A percentile compares a stretch with the other conserved stretches of the same genome.
These are phyloP conservation scores for Setaria italica DNA, from an alignment of 202 grass and related monocot genomes.

Conservation along the genomic window DNA sequence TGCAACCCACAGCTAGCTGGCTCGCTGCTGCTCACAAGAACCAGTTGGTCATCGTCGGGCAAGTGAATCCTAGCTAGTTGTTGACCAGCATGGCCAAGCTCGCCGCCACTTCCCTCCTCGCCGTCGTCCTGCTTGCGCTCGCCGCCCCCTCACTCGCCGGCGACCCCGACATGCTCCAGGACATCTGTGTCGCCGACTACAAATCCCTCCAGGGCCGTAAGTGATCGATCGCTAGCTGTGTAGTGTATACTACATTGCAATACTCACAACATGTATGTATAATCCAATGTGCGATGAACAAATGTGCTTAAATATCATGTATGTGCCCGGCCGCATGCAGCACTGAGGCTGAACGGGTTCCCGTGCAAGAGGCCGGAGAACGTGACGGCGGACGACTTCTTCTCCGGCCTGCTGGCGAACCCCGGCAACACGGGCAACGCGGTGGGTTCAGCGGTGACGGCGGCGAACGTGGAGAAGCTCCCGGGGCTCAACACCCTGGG, in stretches of 20 bases:
- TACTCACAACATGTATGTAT: no score
- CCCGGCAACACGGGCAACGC: conserved; percentile 51
- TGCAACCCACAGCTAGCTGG: not conserved
- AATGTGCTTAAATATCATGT: no score
- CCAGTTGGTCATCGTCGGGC: not conserved
- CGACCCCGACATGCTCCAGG: conserved; percentile 79
- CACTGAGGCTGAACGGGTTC: conserved; percentile 70
- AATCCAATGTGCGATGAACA: no score
- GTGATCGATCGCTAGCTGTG: not conserved
- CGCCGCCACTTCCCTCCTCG: conserved; percentile 17
- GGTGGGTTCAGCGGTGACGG: conserved; percentile 48
- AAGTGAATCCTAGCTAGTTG: not conserved
- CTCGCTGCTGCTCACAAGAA: not conserved
- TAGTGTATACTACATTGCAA: no score
- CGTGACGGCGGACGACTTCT: conserved; percentile 71
- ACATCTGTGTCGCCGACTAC: conserved; percentile 75
- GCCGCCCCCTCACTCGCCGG: conserved; percentile 37
- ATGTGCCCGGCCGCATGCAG: conserved; percentile 27
- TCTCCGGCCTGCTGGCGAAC: conserved; percentile 37
- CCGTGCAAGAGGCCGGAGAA: conserved; percentile 65
- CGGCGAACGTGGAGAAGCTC: conserved; percentile 57
- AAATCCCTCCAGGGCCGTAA: conserved; percentile 66
- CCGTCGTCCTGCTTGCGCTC: conserved; percentile 46
- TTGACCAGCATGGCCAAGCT: conserved; percentile 41
- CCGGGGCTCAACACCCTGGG: conserved; percentile 76